A percentile compares a stretch with the other conserved stretches of the same genome.
Conservation (phyloP, 2,329 filamentous ascomycete species). For the Xylaria arbuscula region DNA sequence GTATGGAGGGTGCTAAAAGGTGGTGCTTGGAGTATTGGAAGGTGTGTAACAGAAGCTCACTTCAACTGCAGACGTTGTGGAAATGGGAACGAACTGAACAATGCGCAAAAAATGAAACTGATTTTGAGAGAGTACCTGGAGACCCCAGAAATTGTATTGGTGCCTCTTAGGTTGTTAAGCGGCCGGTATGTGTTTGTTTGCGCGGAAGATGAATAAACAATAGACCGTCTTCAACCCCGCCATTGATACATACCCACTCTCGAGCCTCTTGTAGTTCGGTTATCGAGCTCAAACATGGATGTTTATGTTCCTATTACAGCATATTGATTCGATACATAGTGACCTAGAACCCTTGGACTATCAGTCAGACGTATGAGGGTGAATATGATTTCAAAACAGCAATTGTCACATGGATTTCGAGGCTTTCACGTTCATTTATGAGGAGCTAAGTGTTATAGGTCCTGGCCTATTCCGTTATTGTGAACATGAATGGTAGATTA, state of each 20-base stretch:
- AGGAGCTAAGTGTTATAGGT: no score
- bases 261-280: no score
- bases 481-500: no score
- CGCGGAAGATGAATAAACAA: neutral
- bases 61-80: neutral
- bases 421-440: no score
- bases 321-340: neutral
- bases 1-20: neutral
- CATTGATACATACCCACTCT: neutral
- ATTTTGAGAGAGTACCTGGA: neutral
- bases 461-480: no score
- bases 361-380: neutral
- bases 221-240: neutral
- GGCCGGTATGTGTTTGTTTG: neutral
- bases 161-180: neutral
- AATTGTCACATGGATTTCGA: neutral
- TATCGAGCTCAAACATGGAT: neutral
- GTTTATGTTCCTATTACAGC: neutral
- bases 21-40: neutral
- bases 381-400: neutral
- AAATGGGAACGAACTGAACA: no score
- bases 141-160: neutral
- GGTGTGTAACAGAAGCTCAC: neutral
- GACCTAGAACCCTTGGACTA: neutral
- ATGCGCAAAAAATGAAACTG: neutral